These are phyloP conservation scores for Hyaloscypha bicolor DNA, from an alignment of 495 filamentous ascomycete species.

Conservation along the genomic window DNA sequence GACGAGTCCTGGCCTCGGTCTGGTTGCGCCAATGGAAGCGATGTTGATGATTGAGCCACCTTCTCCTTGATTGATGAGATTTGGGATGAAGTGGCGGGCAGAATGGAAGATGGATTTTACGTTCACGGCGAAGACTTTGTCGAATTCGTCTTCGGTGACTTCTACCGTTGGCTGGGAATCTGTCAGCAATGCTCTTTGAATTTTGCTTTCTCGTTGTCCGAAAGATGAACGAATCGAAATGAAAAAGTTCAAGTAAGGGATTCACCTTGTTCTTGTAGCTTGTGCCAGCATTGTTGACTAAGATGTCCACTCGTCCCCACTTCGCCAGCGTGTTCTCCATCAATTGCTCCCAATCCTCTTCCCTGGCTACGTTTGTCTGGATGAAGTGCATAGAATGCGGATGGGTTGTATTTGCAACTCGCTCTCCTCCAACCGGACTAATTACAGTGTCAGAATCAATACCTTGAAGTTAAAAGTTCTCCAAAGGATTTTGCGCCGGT, in stretches of 20 bases:
- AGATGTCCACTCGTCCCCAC: conserved; percentile 56
- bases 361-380: conserved; percentile 52
- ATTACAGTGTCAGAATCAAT: not conserved
- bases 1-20: conserved; percentile 66
- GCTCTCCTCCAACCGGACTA: conserved; percentile 47
- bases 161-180: conserved; percentile 52
- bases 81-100: conserved; percentile 52
- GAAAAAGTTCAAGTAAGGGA: too few relatives aligned
- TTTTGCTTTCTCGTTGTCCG: not conserved
- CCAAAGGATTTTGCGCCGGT: too few relatives aligned
- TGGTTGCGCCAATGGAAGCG: conserved; percentile 62
- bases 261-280: conserved; percentile 65
- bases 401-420: conserved; percentile 43
- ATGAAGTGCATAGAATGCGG: conserved; percentile 44
- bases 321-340: conserved; percentile 48
- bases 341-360: conserved; percentile 50
- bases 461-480: not conserved
- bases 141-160: conserved; percentile 68
- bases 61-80: conserved; percentile 56
- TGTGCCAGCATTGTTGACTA: conserved; percentile 74
- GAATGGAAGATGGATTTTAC: conserved; percentile 64
- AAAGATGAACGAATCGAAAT: not conserved
- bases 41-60: conserved; percentile 68
- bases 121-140: conserved; percentile 67
- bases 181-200: not conserved